Evolutionary conservation across 805 yeast species (phyloP).

Genomic region (Yarrowia deformans): DNA sequence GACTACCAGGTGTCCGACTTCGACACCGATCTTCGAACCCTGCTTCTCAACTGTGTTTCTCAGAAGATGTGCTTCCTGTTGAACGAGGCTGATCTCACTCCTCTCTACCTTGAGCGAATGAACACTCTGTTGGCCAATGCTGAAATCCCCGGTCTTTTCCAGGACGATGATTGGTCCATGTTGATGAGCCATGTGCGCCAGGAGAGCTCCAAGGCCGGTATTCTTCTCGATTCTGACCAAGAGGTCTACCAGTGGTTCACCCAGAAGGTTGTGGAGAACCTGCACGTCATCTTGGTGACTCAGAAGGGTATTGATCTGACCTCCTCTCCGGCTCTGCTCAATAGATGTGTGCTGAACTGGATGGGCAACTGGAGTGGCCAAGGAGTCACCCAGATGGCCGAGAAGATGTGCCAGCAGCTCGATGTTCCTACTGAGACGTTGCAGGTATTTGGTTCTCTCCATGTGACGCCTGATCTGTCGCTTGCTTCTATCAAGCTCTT

Average conservation of each 20-base stretch:
- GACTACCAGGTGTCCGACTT: slow-evolving; percentile 68
- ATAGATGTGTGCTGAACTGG: slow-evolving; percentile 88
- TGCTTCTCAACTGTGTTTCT: slow-evolving; percentile 60
- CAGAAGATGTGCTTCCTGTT: slow-evolving; percentile 70
- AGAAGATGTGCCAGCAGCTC: slow-evolving; percentile 52
- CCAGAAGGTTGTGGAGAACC: slow-evolving; percentile 66
- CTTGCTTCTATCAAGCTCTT: slow-evolving; percentile 51
- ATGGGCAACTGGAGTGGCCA: slow-evolving; percentile 79
- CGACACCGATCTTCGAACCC: slow-evolving; percentile 64
- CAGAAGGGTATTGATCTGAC: slow-evolving; percentile 44
- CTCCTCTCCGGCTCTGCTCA: slow-evolving; percentile 86
- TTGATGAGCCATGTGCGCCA: slow-evolving; percentile 64
- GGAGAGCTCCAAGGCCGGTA: slow-evolving; percentile 65
- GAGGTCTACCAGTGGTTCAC: slow-evolving; percentile 81
- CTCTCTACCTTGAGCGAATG: slow-evolving; percentile 88
- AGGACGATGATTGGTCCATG: slow-evolving; percentile 67
- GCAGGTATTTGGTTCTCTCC: slow-evolving; percentile 58
- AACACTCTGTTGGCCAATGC: slow-evolving; percentile 92
- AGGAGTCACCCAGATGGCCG: slow-evolving; percentile 61
- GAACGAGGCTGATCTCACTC: slow-evolving; percentile 79
- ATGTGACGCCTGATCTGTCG: slow-evolving; percentile 46
- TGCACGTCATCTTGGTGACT: slow-evolving; percentile 74
- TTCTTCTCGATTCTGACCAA: slow-evolving; percentile 67
- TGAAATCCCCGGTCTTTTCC: slow-evolving; percentile 88
- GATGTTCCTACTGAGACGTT: slow-evolving; percentile 60